Evolutionary conservation across 139 green algal species (phyloP), one percentile per base, ranked within the genome.

Genomic region (Chlorella vulgaris): DNA sequence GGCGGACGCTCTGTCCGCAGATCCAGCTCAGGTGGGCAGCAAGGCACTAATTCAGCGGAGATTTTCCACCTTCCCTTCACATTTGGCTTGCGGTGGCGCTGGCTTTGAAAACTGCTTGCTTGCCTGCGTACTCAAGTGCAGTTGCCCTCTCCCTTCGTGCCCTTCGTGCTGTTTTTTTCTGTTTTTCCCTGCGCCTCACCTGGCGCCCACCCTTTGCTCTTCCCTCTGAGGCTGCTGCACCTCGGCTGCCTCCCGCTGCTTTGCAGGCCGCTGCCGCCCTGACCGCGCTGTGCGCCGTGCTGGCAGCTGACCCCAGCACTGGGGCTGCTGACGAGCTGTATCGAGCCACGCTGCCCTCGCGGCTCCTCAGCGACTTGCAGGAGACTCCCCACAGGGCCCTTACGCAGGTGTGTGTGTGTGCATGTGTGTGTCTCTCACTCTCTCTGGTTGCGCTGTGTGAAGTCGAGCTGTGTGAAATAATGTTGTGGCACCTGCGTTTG

Each of bases 231-330:
- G n/a, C n/a, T n/a, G n/a, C n/a, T n/a, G n/a, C n/a, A n/a, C n/a
- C n/a, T n/a, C n/a, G n/a, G n/a, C 6, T 19, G 51, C 55, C 33
- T 50, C 58, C 13, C 47, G 13, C 47, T 15, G 15, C 15, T 28
- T 26, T 79, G 58, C 81, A 86, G 78, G 80, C 76, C 10, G 65
- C 90, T 0, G 77, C 89, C 8, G 91, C 90, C 21, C 84, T 96
- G 63, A 91, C 91, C 75, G 74, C 91, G 53, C 82, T 95, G 50
- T 82, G 82, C n/a, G 81, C 86, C 0, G 63, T 94, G 43, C 71
- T 91, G 26, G 81, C 80, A 3, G 84, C 82, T 0, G 91, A 92
- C 60, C 35, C 71, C n/a, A 68, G 68, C 33, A 66, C 68, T 3
- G 58, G 33, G 33, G 69, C 91, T 36, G 81, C 83, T 28, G 82